Evolutionary conservation across 129 eudicot species (phyloP).

Genomic region (Dittrichia graveolens): DNA sequence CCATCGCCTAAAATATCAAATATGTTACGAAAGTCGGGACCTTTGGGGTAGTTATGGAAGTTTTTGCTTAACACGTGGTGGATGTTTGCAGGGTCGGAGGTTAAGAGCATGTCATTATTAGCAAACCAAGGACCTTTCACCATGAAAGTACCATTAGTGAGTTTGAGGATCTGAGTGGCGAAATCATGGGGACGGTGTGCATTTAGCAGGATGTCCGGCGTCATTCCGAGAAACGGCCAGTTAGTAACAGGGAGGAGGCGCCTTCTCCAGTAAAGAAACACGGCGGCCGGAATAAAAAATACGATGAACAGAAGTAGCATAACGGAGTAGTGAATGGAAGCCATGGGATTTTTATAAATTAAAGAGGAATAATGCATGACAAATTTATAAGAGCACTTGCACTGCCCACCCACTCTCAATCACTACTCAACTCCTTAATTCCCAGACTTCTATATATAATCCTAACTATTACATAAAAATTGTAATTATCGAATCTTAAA

Average conservation of each 20-base stretch:
- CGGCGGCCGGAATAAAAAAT: not conserved
- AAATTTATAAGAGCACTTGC: not conserved
- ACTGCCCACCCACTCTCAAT: no score
- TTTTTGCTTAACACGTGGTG: conserved; percentile 46
- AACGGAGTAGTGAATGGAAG: not conserved
- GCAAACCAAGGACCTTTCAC: conserved; percentile 56
- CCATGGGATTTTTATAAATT: conserved; percentile 21
- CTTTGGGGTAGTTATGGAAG: conserved; percentile 54
- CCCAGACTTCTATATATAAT: no score
- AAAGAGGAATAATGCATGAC: not conserved
- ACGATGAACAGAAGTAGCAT: conserved; percentile 7
- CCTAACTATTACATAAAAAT: no score
- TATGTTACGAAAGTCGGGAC: conserved; percentile 42
- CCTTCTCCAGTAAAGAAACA: conserved; percentile 12
- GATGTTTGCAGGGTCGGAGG: conserved; percentile 60
- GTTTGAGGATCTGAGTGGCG: conserved; percentile 31
- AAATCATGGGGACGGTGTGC: conserved; percentile 46
- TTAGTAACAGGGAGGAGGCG: conserved; percentile 22
- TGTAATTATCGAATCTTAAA: no score
- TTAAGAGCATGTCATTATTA: conserved; percentile 39
- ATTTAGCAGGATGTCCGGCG: conserved; percentile 41
- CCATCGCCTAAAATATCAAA: conserved; percentile 57
- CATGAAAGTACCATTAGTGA: conserved; percentile 27
- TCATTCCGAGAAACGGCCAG: conserved; percentile 57
- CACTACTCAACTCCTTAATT: no score